Conservation (phyloP, 2,329 filamentous ascomycete species). For the Zopfia rhizophila region DNA sequence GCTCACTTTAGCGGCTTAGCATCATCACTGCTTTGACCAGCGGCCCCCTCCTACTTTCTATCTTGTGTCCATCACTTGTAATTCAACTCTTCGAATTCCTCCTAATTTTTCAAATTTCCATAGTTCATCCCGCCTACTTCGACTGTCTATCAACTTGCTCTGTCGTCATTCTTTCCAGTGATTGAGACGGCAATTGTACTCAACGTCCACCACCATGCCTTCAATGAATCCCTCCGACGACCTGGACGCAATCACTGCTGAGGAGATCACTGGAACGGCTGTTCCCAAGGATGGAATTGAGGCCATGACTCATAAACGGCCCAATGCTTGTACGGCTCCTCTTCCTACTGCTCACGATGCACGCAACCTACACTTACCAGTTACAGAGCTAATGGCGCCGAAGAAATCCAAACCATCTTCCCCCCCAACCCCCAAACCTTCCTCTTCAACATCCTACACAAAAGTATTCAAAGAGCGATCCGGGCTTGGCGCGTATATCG, state of each 20-base stretch:
- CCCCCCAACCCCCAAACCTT: constrained; percentile 27
- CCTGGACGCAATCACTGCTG: constrained; percentile 32
- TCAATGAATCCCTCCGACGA: constrained; percentile 10
- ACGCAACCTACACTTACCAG: constrained; percentile 43
- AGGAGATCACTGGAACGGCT: constrained; percentile 31
- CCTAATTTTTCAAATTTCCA: too few relatives aligned
- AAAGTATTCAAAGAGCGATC: constrained; percentile 62
- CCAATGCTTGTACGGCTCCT: constrained; percentile 50
- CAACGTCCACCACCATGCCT: constrained; percentile 21
- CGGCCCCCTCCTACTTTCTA: too few relatives aligned
- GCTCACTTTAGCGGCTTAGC: constrained; percentile 7
- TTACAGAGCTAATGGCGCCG: constrained; percentile 59
- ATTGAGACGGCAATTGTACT: too few relatives aligned
- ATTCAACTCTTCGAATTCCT: too few relatives aligned
- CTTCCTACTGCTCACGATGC: not conserved
- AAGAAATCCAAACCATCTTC: constrained; percentile 48
- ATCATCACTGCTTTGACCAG: constrained; percentile 2
- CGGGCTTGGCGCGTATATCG: constrained; percentile 74
- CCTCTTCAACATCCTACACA: too few relatives aligned
- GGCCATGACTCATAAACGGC: constrained; percentile 32
- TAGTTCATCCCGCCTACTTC: too few relatives aligned
- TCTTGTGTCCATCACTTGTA: too few relatives aligned
- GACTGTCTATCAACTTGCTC: too few relatives aligned
- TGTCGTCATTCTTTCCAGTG: too few relatives aligned
- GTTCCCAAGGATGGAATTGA: constrained; percentile 14